Evolutionary conservation across 257 asterid genomes (phyloP).

Genomic region (Plantago elongata): DNA sequence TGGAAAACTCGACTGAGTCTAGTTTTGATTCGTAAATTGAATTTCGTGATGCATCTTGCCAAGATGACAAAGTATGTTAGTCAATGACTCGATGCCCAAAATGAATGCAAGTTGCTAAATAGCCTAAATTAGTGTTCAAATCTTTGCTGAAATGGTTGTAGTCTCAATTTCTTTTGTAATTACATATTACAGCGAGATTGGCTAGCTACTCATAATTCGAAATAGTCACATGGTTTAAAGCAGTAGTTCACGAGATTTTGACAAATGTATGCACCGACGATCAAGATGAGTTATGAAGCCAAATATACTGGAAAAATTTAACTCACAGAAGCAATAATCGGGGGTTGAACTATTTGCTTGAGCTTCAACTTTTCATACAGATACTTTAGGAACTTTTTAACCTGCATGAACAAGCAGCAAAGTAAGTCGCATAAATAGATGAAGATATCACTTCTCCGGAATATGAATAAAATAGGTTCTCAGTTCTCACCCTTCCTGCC

Average conservation of each 20-base stretch:
- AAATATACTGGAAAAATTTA: slow-evolving; percentile 9
- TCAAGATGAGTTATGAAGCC: neutral
- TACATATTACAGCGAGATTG: neutral
- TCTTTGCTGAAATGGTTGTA: too few relatives aligned
- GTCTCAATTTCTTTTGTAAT: too few relatives aligned
- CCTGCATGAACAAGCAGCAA: slow-evolving; percentile 40
- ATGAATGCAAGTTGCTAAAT: too few relatives aligned
- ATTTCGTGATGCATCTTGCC: neutral
- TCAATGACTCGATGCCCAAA: too few relatives aligned
- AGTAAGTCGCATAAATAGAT: slow-evolving; percentile 6
- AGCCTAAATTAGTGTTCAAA: too few relatives aligned
- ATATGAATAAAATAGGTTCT: slow-evolving; percentile 23
- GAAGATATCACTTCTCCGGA: neutral
- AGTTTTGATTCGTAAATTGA: slow-evolving; percentile 9
- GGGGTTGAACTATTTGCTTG: slow-evolving; percentile 91
- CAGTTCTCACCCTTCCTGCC: slow-evolving; percentile 51
- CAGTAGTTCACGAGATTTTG: neutral
- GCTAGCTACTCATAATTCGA: neutral
- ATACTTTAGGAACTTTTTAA: slow-evolving; percentile 54
- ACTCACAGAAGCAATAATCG: slow-evolving; percentile 97
- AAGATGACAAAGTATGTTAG: too few relatives aligned
- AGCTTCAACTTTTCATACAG: slow-evolving; percentile 85
- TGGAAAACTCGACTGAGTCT: slow-evolving; percentile 6
- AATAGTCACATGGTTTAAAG: neutral
- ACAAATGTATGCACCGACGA: neutral